A percentile compares a stretch with the other conserved stretches of the same genome.
Evolutionary conservation across 75 land plant genomes (phyloP).

Genomic region (Larix kaempferi): DNA sequence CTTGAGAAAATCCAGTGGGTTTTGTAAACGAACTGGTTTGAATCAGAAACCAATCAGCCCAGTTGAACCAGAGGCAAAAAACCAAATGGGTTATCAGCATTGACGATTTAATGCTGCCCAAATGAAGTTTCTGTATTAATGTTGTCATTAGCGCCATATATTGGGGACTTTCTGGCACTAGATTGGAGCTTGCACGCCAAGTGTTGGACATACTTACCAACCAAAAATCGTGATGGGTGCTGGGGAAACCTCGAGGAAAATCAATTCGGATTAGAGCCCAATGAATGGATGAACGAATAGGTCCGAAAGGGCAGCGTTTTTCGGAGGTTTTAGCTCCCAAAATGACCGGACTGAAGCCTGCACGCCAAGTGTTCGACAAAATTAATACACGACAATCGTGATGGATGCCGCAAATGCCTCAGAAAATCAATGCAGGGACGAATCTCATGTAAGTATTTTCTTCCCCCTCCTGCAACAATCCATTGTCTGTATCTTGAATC

Average conservation of each 20-base stretch:
- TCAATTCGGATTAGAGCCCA: neutral
- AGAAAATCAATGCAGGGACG: neutral
- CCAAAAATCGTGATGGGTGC: constrained; percentile 3
- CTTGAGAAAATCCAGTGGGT: too few species aligned
- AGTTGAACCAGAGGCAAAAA: neutral
- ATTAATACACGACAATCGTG: constrained; percentile 5
- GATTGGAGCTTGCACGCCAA: neutral
- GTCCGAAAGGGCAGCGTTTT: neutral
- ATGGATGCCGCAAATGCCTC: constrained; percentile 10
- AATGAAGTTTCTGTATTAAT: neutral
- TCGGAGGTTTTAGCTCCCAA: constrained; percentile 2
- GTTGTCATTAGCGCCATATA: neutral
- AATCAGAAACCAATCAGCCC: neutral
- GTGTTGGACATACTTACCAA: constrained; percentile 5
- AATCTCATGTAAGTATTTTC: constrained; percentile 5
- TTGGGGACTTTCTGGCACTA: neutral
- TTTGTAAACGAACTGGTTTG: neutral
- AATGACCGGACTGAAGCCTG: neutral
- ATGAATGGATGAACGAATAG: constrained; percentile 3
- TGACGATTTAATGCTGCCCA: neutral
- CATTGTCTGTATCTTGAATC: neutral
- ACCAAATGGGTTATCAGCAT: neutral
- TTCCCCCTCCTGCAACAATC: neutral
- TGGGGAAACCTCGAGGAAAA: constrained; percentile 1
- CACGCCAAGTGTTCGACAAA: constrained; percentile 7